Percentiles rank a stretch among this genome's conserved stretches.
Conservation (phyloP, 805 yeast genomes). For the Lachancea dasiensis region DNA sequence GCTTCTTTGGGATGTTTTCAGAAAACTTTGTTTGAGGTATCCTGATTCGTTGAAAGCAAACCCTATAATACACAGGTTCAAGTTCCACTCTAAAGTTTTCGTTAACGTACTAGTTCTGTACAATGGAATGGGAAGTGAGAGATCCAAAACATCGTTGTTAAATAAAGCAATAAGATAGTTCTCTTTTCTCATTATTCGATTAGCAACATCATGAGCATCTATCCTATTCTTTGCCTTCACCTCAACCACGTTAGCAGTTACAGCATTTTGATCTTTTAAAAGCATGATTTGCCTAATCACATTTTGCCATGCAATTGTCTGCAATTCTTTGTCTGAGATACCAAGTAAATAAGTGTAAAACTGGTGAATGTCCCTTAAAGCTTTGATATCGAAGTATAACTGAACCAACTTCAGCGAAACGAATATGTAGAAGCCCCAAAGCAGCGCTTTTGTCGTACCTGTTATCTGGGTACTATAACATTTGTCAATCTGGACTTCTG, state of each 20-base stretch:
- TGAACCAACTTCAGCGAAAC: slow-evolving; percentile 48
- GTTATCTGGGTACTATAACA: slow-evolving; percentile 41
- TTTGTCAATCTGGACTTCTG: slow-evolving; percentile 35
- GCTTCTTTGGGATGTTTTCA: slow-evolving; percentile 65
- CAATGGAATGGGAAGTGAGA: slow-evolving; percentile 52
- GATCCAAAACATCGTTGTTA: slow-evolving; percentile 67
- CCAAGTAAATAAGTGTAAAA: slow-evolving; percentile 70
- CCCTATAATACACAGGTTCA: slow-evolving; percentile 81
- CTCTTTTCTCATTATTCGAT: slow-evolving; percentile 91
- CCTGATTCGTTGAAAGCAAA: slow-evolving; percentile 81
- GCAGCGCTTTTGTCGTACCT: slow-evolving; percentile 47
- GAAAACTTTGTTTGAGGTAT: slow-evolving; percentile 62
- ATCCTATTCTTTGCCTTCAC: slow-evolving; percentile 65
- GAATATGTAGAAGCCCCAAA: slow-evolving; percentile 56
- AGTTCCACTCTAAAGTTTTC: slow-evolving; percentile 89
- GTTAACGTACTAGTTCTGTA: slow-evolving; percentile 50
- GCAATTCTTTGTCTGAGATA: slow-evolving; percentile 74
- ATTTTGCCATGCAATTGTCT: slow-evolving; percentile 89
- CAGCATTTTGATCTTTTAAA: slow-evolving; percentile 74
- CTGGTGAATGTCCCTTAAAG: slow-evolving; percentile 65
- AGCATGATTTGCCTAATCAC: slow-evolving; percentile 71
- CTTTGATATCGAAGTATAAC: slow-evolving; percentile 55
- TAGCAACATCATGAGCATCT: slow-evolving; percentile 92
- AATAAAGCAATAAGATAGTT: slow-evolving; percentile 88
- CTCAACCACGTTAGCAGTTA: slow-evolving; percentile 44